Percentiles rank a stretch among this genome's conserved stretches.
These are phyloP conservation scores for Toxoplasma gondii DNA, from an alignment of 169 alveolate genomes.

Conservation along the genomic window DNA sequence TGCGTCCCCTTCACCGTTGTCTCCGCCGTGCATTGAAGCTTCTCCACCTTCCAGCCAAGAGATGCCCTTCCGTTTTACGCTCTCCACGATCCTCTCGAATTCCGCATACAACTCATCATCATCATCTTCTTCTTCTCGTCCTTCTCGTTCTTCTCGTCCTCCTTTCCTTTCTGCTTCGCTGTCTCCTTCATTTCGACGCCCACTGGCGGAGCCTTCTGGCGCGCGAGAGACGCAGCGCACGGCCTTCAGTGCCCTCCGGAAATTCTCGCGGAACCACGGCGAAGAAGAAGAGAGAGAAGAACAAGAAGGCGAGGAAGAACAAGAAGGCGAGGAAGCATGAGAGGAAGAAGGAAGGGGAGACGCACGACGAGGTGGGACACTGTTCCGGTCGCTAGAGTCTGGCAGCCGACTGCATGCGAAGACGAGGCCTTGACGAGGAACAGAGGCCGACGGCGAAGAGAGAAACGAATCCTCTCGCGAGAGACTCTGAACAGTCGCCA, in stretches of 20 bases:
- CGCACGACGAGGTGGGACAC: background rate
- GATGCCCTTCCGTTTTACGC: background rate
- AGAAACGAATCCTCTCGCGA: background rate
- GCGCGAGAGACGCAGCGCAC: background rate
- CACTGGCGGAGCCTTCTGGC: background rate
- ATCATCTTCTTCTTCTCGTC: background rate
- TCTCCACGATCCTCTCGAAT: background rate
- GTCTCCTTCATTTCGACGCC: no score
- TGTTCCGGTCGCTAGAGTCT: background rate
- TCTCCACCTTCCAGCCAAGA: background rate
- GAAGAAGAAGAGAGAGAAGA: background rate
- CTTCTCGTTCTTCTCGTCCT: background rate
- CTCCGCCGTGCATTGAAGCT: background rate
- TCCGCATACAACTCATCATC: background rate
- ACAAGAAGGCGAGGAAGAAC: background rate
- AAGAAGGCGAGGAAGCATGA: background rate
- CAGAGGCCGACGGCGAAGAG: background rate
- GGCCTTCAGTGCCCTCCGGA: background rate
- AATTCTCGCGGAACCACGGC: background rate
- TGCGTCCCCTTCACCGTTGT: background rate
- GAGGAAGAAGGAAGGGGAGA: background rate
- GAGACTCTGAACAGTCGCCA: background rate
- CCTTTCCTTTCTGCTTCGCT: background rate
- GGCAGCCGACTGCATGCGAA: constrained; percentile 25
- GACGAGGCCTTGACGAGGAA: background rate